Percentiles rank a stretch among this genome's conserved stretches.
phyloP scores from a whole-genome alignment of 2,329 filamentous ascomycete genomes.

The Chaetothyriales sp. region DNA sequence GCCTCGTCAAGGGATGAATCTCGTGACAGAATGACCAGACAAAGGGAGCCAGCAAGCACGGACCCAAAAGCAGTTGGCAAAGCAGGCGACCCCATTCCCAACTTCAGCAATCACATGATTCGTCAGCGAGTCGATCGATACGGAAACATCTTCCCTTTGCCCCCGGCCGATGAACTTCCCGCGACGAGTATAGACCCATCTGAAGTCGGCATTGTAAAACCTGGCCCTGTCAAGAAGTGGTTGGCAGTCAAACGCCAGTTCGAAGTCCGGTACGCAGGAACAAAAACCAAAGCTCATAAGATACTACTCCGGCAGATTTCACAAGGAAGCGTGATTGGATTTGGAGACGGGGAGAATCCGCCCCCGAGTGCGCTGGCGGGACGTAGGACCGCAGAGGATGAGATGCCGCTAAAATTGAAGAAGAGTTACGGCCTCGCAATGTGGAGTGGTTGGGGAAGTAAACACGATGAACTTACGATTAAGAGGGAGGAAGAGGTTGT shows the following conservation, averaged over 20 bases:
- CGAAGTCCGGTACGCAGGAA: slow-evolving; percentile 57
- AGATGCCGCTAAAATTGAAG: slow-evolving; percentile 42
- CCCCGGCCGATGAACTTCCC: slow-evolving; percentile 49
- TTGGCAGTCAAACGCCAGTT: slow-evolving; percentile 57
- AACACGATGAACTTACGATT: slow-evolving; percentile 68
- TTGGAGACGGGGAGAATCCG: slow-evolving; percentile 58
- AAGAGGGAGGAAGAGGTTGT: slow-evolving; percentile 17
- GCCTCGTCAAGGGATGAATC: slow-evolving; percentile 20
- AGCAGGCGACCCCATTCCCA: slow-evolving; percentile 69
- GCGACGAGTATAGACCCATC: slow-evolving; percentile 50
- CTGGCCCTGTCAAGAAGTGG: slow-evolving; percentile 71
- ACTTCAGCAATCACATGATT: slow-evolving; percentile 79
- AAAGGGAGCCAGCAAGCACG: slow-evolving; percentile 16
- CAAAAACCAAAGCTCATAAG: slow-evolving; percentile 60
- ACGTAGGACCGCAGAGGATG: slow-evolving; percentile 40
- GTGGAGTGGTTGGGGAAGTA: slow-evolving; percentile 80
- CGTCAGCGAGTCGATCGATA: slow-evolving; percentile 71
- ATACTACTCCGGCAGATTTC: slow-evolving; percentile 59
- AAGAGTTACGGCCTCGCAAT: slow-evolving; percentile 65
- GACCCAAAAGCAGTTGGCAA: slow-evolving; percentile 50
- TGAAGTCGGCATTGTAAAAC: slow-evolving; percentile 67
- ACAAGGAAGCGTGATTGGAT: slow-evolving; percentile 52
- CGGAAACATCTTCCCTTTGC: slow-evolving; percentile 58
- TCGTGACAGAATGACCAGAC: slow-evolving; percentile 8
- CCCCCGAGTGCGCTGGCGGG: slow-evolving; percentile 75